Conservation (phyloP, 345 rosid genomes). For the Psidium guajava region DNA sequence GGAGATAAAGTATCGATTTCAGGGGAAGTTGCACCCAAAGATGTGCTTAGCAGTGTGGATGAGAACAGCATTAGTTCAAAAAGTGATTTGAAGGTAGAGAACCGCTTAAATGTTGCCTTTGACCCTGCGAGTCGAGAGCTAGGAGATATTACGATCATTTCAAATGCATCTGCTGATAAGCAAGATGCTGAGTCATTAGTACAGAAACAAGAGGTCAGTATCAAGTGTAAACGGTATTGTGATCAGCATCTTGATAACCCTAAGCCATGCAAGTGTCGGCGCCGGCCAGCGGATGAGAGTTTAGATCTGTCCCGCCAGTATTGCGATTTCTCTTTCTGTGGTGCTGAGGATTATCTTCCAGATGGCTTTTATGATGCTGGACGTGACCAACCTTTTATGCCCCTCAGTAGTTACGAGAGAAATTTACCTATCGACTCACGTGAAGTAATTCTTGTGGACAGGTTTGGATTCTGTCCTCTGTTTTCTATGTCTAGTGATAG, state of each 20-base stretch:
- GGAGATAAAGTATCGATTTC: slow-evolving; percentile 20
- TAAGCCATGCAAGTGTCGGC: slow-evolving; percentile 64
- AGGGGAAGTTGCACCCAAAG: slow-evolving; percentile 23
- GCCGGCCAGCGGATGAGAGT: slow-evolving; percentile 38
- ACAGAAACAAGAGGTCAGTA: slow-evolving; percentile 21
- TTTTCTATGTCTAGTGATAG: neutral
- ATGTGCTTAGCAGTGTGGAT: slow-evolving; percentile 25
- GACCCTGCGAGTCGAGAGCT: slow-evolving; percentile 16
- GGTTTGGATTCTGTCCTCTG: slow-evolving; percentile 23
- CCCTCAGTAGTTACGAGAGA: slow-evolving; percentile 49
- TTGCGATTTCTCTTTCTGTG: slow-evolving; percentile 58
- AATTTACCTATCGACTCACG: slow-evolving; percentile 63
- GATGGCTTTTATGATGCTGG: slow-evolving; percentile 99
- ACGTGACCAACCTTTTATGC: slow-evolving; percentile 84
- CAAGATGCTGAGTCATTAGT: slow-evolving; percentile 37
- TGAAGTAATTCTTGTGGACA: slow-evolving; percentile 94
- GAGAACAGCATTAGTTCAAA: slow-evolving; percentile 22
- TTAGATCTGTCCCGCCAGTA: slow-evolving; percentile 45
- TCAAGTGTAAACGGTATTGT: slow-evolving; percentile 58
- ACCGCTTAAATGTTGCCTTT: slow-evolving; percentile 11
- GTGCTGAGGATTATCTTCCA: slow-evolving; percentile 59
- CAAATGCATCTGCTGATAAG: slow-evolving; percentile 26
- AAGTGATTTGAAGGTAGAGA: slow-evolving; percentile 15
- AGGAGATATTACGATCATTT: slow-evolving; percentile 20
- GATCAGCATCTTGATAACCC: slow-evolving; percentile 74